Evolutionary conservation across 768 basidiomycete species (phyloP), one percentile per base, ranked within the genome.

Genomic region (Calocybe indica): DNA sequence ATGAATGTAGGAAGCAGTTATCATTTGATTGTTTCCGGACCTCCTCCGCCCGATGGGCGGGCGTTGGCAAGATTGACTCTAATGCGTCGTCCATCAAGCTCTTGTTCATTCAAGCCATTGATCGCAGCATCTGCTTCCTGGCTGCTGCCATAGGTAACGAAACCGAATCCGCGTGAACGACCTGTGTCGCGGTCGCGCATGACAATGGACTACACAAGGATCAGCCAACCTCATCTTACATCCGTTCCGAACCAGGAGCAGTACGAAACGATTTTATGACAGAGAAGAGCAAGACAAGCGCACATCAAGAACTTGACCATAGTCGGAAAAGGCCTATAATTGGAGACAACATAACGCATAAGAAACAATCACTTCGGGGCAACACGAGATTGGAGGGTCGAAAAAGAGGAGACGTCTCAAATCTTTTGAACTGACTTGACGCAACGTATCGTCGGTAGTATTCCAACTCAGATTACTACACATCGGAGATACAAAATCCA

Each of bases 151-250:
- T 73, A 93, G 46, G 89, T 93, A 52, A 97, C 93, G 70, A 97
- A 97, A 53, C 94, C 94, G 66, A 97, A 97, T 62, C 94, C 94
- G 63, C 94, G 87, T 54, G 92, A 95, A 62, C 94, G 91, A 51
- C 91, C 89, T 55, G 95, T 97, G 63, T 96, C 95, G 64, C 93
- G 91, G 73, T 98, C 94, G 73, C 91, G 88, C 93, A 95, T 95
- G 67, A 95, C 92, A 71, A 95, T 92, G 58, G 88, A 88, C 92
- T 96, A 69, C 55, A 69, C 64, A 57, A 55, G 57, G 48, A 71
- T 65, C 58, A 71, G 70, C 62, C 65, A 66, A 63, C 65, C 57
- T 62, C 59, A 62, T 62, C 63, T 67, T 62, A 59, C 51, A 50
- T 50, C 51, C 37, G 61, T 55, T 50, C 56, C 43, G 55, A 60